Base-by-base conservation (phyloP, 176 grass and related monocot genomes). In the Leersia perrieri region DNA sequence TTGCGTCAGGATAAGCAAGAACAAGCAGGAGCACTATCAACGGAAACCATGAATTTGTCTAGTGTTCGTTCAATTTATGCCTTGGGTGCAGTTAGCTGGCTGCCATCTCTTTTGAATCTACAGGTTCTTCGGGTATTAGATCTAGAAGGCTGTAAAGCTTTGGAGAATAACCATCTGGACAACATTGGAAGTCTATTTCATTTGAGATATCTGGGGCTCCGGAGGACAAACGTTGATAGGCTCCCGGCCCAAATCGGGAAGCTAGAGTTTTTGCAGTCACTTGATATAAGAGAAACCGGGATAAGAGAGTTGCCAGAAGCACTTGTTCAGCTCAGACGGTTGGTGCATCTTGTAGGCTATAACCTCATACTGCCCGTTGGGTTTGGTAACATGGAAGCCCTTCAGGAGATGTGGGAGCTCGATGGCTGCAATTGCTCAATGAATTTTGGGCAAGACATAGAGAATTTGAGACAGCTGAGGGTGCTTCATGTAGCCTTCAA, bases 151-250 rank as follows among this genome's bases (percentile, higher is more conserved):
- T 25, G 9, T 25, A 0, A 9, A 1, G 15, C 0, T 2, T 8
- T 66, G 18, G n/a, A 14, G 31, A 18, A 63, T 18, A 12, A 25
- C 30, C 25, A 23, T 44, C 20, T 80, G 0, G 40, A 53, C 13
- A n/a, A 30, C 14, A 80, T 80, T 25, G 40, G 5, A 33, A 69
- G 66, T 26, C 31, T 70, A 80, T 42, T 69, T 69, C 77, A 69
- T 51, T n/a, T 69, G 66, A 80, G 40, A 70, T 80, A 67, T 31
- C 44, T 80, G 63, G 47, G 34, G 7, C 45, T 80, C 32, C 23
- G 35, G 16, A 4, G 5, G 32, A 15, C 77, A 47, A 8, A 34
- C 3, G 3, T 80, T 80, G 22, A 22, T 1, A 62, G 13, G n/a
- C 77, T 80, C 9, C 63, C 77, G 2, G 2, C 29, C 35, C 32